These are phyloP conservation scores for Nothophaeocryptopus gaeumannii DNA, from an alignment of 2,329 filamentous ascomycete genomes.

Conservation along the genomic window DNA sequence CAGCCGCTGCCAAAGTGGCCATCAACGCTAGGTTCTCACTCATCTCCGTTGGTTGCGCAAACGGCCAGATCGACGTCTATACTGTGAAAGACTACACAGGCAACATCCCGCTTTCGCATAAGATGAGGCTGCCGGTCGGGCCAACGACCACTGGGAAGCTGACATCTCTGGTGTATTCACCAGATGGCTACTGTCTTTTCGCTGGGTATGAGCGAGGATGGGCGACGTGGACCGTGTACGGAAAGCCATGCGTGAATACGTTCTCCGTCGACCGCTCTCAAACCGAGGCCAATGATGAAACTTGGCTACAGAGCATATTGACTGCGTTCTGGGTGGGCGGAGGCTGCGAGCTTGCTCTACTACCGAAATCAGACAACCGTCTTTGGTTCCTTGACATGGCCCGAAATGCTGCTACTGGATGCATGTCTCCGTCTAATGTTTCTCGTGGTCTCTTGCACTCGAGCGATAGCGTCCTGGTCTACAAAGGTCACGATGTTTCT, in stretches of 20 bases:
- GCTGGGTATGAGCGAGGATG: conserved; percentile 89
- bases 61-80: conserved; percentile 83
- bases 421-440: conserved; percentile 87
- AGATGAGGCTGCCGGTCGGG: conserved; percentile 68
- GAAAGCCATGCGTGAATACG: conserved; percentile 80
- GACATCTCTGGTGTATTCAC: conserved; percentile 78
- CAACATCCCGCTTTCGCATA: conserved; percentile 85
- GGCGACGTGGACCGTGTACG: conserved; percentile 97
- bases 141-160: conserved; percentile 65
- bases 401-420: conserved; percentile 86
- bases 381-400: conserved; percentile 90
- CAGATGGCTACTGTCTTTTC: conserved; percentile 94
- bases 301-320: conserved; percentile 76
- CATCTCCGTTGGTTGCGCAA: conserved; percentile 77
- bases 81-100: conserved; percentile 89
- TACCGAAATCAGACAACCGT: conserved; percentile 65
- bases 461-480: conserved; percentile 83
- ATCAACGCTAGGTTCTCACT: conserved; percentile 95
- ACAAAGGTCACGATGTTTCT: conserved; percentile 86
- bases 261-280: conserved; percentile 68
- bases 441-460: conserved; percentile 87
- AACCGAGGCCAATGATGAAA: conserved; percentile 67
- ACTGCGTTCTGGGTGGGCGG: conserved; percentile 84
- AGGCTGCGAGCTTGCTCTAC: conserved; percentile 79
- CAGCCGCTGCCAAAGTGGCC: conserved; percentile 68